Evolutionary conservation across 2,329 filamentous ascomycete species (phyloP).

Genomic region (Neonectria hederae): DNA sequence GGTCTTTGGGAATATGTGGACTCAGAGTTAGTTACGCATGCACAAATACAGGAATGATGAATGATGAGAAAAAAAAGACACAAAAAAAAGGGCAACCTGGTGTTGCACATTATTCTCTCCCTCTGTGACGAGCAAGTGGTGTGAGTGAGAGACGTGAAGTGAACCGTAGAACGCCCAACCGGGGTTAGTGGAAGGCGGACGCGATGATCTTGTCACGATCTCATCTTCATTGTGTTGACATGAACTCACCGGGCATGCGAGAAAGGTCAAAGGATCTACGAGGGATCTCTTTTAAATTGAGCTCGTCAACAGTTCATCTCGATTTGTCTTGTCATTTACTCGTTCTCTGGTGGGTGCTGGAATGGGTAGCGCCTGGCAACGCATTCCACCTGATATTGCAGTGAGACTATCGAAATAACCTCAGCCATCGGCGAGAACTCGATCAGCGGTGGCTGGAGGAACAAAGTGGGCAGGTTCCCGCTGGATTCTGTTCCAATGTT

Average conservation of each 20-base stretch:
- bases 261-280: conserved; percentile 1
- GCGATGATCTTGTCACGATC: not conserved
- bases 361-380: conserved; percentile 52
- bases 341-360: conserved; percentile 40
- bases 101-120: conserved; percentile 26
- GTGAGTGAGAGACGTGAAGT: conserved; percentile 8
- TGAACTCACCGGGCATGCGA: conserved; percentile 17
- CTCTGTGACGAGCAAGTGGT: conserved; percentile 22
- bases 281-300: conserved; percentile 3
- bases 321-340: conserved; percentile 19
- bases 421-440: conserved; percentile 28
- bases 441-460: conserved; percentile 22
- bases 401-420: conserved; percentile 44
- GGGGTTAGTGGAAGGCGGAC: not conserved
- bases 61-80: conserved; percentile 31
- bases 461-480: conserved; percentile 35
- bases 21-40: conserved; percentile 43
- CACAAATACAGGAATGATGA: conserved; percentile 45
- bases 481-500: not conserved
- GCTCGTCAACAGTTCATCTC: conserved; percentile 17
- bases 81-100: conserved; percentile 27
- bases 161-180: not conserved
- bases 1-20: conserved; percentile 48
- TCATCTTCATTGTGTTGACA: not conserved
- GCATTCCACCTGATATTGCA: conserved; percentile 50